Base-by-base conservation (phyloP, 805 yeast genomes). In the Kregervanrija delftensis region DNA sequence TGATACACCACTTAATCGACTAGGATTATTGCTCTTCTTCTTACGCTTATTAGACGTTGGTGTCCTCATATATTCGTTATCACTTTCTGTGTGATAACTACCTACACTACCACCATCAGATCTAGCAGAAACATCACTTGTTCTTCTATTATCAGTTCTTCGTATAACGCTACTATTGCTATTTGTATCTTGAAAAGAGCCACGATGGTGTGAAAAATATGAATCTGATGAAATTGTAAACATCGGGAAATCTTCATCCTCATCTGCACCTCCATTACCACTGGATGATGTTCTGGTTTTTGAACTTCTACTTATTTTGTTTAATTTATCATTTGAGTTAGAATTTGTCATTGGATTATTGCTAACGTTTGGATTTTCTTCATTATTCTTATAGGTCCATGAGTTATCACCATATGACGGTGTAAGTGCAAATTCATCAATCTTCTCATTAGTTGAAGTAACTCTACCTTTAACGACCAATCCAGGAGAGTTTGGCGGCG, bases 201-300 rank as follows among this genome's bases (percentile, higher is more conserved):
- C 62, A 40, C 67, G 42, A 34, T 63, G 61, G 39, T 59, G 63
- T 16, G 65, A 60, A 43, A 57, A 63, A 35, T 63, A 63, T 8
- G 66, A 61, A 43, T 63, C 67, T 8, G 67, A 62, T 3, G 65
- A 54, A n/a, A 60, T 41, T 2, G 53, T 45, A 35, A 59, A 30
- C 13, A 43, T 43, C 16, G 41, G 32, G n/a, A 49, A 11, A 17
- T 43, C 37, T 12, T 40, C 40, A 13, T 39, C 41, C 11, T 16
- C 32, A 6, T 44, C 42, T 16, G 30, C 30, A 8, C 12, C 11
- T 12, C 16, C 12, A 11, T n/a, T 17, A 11, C 28, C 28, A 22
- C 8, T 22, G 28, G 28, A 22, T 4, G 28, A 22, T 22, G 28
- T 5, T 22, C 8, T 22, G 8, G 6, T 22, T 22, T 22, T 22